phyloP scores from a whole-genome alignment of 768 basidiomycete species.

The Lactarius tabidus region DNA sequence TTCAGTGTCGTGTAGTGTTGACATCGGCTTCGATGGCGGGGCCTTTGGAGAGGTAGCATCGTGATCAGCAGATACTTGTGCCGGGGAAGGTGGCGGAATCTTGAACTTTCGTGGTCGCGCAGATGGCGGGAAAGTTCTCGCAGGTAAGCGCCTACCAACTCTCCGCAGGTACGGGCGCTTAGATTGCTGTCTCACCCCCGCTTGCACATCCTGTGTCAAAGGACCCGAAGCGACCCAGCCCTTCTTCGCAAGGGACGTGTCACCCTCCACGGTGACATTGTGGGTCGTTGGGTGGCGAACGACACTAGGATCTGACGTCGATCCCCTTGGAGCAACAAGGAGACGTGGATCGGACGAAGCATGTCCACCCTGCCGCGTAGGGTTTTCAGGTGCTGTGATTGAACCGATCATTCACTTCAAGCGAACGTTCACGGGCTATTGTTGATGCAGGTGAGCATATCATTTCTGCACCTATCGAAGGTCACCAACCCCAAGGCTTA shows the following conservation, averaged over 20 bases:
- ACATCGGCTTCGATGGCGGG: not conserved
- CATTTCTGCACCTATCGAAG: not conserved
- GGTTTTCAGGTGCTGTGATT: not conserved
- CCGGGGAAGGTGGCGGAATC: not conserved
- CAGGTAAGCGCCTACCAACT: constrained; percentile 2
- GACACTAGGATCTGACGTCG: not conserved
- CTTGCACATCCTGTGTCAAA: not conserved
- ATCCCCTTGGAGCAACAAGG: not conserved
- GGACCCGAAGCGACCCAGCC: not conserved
- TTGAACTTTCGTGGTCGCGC: not conserved
- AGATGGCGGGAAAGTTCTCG: not conserved
- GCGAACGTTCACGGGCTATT: not conserved
- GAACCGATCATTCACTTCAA: not conserved
- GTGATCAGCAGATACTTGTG: not conserved
- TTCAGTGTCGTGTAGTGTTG: not conserved
- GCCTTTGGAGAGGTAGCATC: not conserved
- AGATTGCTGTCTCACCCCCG: not conserved
- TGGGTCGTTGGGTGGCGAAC: not conserved
- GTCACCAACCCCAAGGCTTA: not conserved
- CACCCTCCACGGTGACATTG: not conserved
- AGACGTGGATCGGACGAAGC: not conserved
- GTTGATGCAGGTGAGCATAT: not conserved
- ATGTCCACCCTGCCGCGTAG: not conserved
- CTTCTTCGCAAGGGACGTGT: not conserved
- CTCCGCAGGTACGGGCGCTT: constrained; percentile 16